Conservation (phyloP, 2,329 filamentous ascomycete species). For the Epichloe glyceriae region DNA sequence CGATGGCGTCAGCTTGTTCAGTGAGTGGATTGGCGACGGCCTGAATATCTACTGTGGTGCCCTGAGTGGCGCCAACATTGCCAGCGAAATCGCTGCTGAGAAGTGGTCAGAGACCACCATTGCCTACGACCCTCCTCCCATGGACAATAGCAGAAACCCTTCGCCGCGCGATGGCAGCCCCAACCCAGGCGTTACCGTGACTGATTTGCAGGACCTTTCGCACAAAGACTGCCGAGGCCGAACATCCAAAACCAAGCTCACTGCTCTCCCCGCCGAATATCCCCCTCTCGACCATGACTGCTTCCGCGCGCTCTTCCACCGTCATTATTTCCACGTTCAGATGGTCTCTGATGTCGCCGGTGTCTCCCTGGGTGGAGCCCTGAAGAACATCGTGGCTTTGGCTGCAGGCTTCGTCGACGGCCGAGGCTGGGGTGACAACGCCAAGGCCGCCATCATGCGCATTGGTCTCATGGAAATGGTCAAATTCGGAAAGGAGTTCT, state of each 20-base stretch:
- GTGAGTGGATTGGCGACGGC: conserved; percentile 82
- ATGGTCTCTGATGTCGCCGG: conserved; percentile 93
- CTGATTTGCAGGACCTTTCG: conserved; percentile 42
- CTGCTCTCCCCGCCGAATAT: conserved; percentile 67
- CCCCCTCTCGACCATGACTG: conserved; percentile 75
- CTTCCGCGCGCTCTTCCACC: conserved; percentile 79
- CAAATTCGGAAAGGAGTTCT: conserved; percentile 88
- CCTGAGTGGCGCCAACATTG: conserved; percentile 91
- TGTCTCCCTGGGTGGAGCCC: conserved; percentile 81
- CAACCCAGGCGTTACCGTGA: conserved; percentile 36
- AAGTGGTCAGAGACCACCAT: conserved; percentile 97
- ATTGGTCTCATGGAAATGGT: conserved; percentile 95
- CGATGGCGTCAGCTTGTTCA: conserved; percentile 78
- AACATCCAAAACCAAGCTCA: conserved; percentile 55
- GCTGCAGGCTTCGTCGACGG: conserved; percentile 93
- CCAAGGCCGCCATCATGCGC: conserved; percentile 97
- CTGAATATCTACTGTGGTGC: conserved; percentile 95
- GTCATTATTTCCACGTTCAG: conserved; percentile 94
- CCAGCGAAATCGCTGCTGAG: conserved; percentile 84
- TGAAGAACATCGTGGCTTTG: conserved; percentile 94
- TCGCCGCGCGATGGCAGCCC: conserved; percentile 35
- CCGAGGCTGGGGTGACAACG: conserved; percentile 94
- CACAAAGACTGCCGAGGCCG: conserved; percentile 60
- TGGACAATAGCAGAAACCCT: conserved; percentile 64
- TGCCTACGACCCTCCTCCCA: conserved; percentile 81